Conservation (phyloP, 495 filamentous ascomycete genomes). For the Aspergillus asperescens region DNA sequence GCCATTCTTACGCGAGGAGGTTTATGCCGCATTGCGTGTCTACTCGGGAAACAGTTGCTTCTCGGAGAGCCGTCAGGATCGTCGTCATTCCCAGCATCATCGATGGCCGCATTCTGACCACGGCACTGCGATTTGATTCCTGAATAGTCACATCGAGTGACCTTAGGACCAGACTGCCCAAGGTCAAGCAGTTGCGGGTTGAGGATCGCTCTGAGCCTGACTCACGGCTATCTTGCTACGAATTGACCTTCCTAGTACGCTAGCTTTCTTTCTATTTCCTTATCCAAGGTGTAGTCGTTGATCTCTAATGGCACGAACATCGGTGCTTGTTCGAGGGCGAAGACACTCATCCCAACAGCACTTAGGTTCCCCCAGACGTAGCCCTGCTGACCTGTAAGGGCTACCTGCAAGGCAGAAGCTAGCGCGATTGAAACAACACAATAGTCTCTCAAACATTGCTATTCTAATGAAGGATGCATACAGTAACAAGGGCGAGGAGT, state of each 20-base stretch:
- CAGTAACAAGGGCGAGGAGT: neutral
- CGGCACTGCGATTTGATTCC: neutral
- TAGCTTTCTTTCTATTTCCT: no score
- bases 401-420: neutral
- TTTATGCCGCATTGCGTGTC: neutral
- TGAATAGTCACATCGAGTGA: neutral
- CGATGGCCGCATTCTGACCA: neutral
- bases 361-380: neutral
- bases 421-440: neutral
- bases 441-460: neutral
- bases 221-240: no score
- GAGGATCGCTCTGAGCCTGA: neutral
- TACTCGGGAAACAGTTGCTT: neutral
- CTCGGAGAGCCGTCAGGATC: neutral
- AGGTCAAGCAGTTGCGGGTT: neutral
- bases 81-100: neutral
- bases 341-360: no score
- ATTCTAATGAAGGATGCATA: neutral
- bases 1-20: neutral
- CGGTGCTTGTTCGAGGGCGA: neutral
- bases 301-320: no score
- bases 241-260: no score
- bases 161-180: neutral
- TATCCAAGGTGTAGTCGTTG: no score
- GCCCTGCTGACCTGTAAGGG: neutral